These are phyloP conservation scores for Salvia hispanica DNA, from an alignment of 257 asterid genomes.

Conservation along the genomic window DNA sequence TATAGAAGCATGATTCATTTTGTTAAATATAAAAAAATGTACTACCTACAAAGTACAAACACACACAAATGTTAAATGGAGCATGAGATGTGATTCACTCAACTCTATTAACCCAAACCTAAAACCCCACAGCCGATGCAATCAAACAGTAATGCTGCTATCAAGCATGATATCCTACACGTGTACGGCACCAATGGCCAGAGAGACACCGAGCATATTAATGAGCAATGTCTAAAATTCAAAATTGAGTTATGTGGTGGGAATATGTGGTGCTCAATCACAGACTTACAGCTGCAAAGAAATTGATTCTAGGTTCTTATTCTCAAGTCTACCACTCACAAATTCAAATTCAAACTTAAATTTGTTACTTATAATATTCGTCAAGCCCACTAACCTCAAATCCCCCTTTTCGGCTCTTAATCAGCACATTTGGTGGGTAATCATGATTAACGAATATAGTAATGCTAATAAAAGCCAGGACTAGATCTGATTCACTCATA, in stretches of 20 bases:
- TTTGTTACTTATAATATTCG: not conserved
- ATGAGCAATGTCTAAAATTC: not conserved
- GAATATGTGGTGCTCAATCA: slow-evolving; percentile 38
- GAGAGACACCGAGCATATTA: not conserved
- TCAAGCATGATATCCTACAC: not conserved
- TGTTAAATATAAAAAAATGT: no score
- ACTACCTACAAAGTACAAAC: no score
- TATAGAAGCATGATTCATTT: no score
- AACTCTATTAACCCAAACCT: no score
- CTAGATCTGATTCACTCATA: slow-evolving; percentile 9
- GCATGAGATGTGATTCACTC: no score
- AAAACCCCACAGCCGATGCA: no score
- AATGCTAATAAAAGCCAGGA: slow-evolving; percentile 22
- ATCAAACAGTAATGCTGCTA: no score
- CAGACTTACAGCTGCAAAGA: slow-evolving; percentile 32
- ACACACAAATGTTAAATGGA: no score
- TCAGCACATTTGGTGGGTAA: not conserved
- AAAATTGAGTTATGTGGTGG: not conserved
- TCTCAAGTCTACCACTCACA: slow-evolving; percentile 25
- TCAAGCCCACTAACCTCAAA: slow-evolving; percentile 23
- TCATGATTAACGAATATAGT: slow-evolving; percentile 27
- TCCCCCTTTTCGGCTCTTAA: not conserved
- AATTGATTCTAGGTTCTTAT: slow-evolving; percentile 43
- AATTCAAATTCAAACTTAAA: slow-evolving; percentile 19
- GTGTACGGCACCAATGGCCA: not conserved